Evolutionary conservation across 2,329 filamentous ascomycete genomes (phyloP).

Genomic region (Ophiostoma angusticollis): DNA sequence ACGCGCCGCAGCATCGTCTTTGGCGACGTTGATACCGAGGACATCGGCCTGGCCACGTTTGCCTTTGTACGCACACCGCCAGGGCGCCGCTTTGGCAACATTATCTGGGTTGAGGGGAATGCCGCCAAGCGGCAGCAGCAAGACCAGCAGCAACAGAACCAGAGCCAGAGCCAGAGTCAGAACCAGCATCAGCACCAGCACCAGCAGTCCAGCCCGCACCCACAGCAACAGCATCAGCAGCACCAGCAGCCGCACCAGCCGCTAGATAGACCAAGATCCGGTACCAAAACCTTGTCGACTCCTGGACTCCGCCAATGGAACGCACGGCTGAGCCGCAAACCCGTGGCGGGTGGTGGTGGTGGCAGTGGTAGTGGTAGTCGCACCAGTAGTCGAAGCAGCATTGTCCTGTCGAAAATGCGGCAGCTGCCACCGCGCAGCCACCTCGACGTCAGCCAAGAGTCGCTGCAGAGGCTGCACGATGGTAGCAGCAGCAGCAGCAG

Average conservation of each 20-base stretch:
- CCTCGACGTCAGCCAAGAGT: slow-evolving; percentile 14
- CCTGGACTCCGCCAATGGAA: not conserved
- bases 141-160: not conserved
- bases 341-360: not conserved
- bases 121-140: slow-evolving; percentile 1
- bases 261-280: not conserved
- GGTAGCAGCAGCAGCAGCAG: no score
- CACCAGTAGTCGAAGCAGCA: not conserved
- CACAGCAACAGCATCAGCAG: not conserved
- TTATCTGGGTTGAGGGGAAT: slow-evolving; percentile 20
- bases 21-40: slow-evolving; percentile 17
- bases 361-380: not conserved
- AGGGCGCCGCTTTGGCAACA: slow-evolving; percentile 19
- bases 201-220: not conserved
- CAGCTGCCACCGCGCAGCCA: no score
- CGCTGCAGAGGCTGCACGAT: not conserved
- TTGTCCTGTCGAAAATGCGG: no score
- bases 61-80: slow-evolving; percentile 21
- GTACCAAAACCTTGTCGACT: not conserved
- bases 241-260: not conserved
- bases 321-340: not conserved
- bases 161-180: not conserved
- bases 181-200: not conserved
- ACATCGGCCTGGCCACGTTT: slow-evolving; percentile 26
- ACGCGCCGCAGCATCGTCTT: slow-evolving; percentile 19